Evolutionary conservation across 1,284 basidiomycete genomes (phyloP).

Genomic region (Cystobasidium pallidum): DNA sequence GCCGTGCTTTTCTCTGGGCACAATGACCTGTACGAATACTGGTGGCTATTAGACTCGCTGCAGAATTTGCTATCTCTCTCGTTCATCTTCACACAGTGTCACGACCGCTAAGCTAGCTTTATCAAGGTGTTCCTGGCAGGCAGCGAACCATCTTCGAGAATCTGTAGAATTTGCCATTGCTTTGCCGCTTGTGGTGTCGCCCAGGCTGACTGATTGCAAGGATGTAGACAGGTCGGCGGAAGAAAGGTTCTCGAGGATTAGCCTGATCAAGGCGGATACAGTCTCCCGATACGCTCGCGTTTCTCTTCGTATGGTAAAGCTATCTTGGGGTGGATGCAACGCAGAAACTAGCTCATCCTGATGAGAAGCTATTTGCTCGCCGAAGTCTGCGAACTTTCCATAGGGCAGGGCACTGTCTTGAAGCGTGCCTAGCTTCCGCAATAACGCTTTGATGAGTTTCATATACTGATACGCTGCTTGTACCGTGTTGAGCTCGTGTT

Average conservation of each 20-base stretch:
- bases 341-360: conserved; percentile 35
- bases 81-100: not conserved
- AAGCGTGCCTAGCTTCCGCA: conserved; percentile 9
- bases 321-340: conserved; percentile 27
- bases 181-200: not conserved
- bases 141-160: not conserved
- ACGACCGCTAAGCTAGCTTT: not conserved
- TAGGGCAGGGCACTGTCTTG: not conserved
- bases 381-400: not conserved
- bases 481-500: conserved; percentile 16
- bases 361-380: conserved; percentile 9
- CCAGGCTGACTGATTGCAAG: not conserved
- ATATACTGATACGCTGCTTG: conserved; percentile 24
- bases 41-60: not conserved
- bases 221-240: not conserved
- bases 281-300: not conserved
- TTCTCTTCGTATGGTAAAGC: not conserved
- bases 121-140: not conserved
- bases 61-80: not conserved
- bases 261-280: not conserved
- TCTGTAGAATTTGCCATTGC: not conserved
- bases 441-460: conserved; percentile 34
- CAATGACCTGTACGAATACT: not conserved
- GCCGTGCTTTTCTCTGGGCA: not conserved
- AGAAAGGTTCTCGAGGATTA: not conserved